Conservation (phyloP, 2,329 filamentous ascomycete species). For the Chaetomium olivaceum region DNA sequence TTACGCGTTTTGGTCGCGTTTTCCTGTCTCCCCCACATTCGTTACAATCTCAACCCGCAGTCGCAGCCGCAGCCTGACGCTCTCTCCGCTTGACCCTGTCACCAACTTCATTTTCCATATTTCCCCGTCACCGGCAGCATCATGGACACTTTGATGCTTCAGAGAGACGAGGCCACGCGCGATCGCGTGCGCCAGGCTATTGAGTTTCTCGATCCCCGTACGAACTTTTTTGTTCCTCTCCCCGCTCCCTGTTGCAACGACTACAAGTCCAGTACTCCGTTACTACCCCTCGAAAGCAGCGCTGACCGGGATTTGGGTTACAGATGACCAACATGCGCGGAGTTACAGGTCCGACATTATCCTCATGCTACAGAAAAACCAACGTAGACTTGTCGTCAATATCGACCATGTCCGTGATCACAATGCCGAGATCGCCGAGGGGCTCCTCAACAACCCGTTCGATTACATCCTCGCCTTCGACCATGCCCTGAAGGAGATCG, state of each 20-base stretch:
- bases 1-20: constrained; percentile 30
- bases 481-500: constrained; percentile 82
- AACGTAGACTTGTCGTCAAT: constrained; percentile 67
- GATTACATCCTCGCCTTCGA: constrained; percentile 89
- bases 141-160: constrained; percentile 75
- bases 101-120: constrained; percentile 7
- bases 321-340: constrained; percentile 55
- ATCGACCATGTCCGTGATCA: constrained; percentile 91
- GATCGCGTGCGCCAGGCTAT: constrained; percentile 84
- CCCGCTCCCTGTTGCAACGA: neutral
- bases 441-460: constrained; percentile 81
- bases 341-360: constrained; percentile 92
- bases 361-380: constrained; percentile 68
- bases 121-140: constrained; percentile 31
- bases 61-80: neutral
- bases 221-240: constrained; percentile 38
- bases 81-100: constrained; percentile 1
- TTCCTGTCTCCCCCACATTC: constrained; percentile 24
- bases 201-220: constrained; percentile 93
- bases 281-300: neutral
- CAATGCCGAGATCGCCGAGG: constrained; percentile 75
- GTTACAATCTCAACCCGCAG: constrained; percentile 14
- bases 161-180: constrained; percentile 74
- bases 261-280: neutral
- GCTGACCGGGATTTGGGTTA: constrained; percentile 15